phyloP scores from a whole-genome alignment of 176 grass and related monocot genomes.

The Poa pratensis region DNA sequence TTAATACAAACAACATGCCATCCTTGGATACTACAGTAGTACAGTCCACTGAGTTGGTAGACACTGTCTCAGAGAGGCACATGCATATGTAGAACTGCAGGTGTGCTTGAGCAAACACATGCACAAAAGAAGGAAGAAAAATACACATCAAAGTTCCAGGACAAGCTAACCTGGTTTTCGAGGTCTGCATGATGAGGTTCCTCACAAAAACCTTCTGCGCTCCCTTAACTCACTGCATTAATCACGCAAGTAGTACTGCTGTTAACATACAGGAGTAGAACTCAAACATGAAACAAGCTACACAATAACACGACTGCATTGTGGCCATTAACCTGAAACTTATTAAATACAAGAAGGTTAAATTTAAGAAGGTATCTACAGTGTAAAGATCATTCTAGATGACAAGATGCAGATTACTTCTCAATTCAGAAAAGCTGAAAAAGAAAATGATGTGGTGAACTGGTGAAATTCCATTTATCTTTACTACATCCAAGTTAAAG shows the following conservation, averaged over 20 bases:
- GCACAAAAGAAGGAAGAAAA: not conserved
- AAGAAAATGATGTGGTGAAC: not conserved
- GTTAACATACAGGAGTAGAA: constrained; percentile 1
- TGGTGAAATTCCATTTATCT: not conserved
- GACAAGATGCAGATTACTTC: no score
- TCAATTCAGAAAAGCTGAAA: not conserved
- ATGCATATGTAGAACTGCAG: constrained; percentile 46
- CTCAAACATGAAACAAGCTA: not conserved
- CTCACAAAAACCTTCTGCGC: constrained; percentile 42
- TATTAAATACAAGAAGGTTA: no score
- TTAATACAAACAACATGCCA: constrained; percentile 43
- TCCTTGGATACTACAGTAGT: constrained; percentile 43
- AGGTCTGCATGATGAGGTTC: constrained; percentile 71
- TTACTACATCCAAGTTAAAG: not conserved
- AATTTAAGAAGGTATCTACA: no score
- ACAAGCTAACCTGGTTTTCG: constrained; percentile 74
- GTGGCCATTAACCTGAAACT: no score
- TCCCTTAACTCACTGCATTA: constrained; percentile 43
- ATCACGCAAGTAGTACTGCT: constrained; percentile 23
- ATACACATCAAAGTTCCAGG: constrained; percentile 31
- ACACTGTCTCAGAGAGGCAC: constrained; percentile 44
- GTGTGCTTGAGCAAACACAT: constrained; percentile 37
- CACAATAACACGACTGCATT: no score
- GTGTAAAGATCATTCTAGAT: no score
- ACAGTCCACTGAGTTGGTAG: not conserved